Evolutionary conservation across 495 filamentous ascomycete species (phyloP).

Genomic region (Aspergillus sclerotiicarbonarius): DNA sequence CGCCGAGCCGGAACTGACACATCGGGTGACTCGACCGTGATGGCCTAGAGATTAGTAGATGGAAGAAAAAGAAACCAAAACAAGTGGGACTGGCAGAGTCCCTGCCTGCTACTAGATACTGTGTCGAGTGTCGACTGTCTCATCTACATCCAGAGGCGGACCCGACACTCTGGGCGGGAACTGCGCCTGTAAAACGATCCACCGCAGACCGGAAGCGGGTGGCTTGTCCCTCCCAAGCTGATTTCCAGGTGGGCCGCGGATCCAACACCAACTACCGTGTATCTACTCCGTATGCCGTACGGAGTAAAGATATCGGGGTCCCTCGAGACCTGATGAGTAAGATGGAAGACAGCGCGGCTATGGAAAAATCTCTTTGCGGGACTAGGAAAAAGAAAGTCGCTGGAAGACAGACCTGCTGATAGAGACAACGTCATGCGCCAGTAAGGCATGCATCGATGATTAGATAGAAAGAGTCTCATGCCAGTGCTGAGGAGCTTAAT

Average conservation of each 20-base stretch:
- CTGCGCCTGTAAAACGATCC: slow-evolving; percentile 6
- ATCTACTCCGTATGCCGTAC: not conserved
- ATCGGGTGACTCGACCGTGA: not conserved
- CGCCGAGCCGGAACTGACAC: not conserved
- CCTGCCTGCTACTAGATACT: no score
- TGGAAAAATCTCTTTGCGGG: not conserved
- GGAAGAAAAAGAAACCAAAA: not conserved
- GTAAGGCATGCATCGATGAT: not conserved
- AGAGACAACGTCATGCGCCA: not conserved
- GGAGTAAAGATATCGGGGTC: not conserved
- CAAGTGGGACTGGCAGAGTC: no score
- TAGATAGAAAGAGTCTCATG: not conserved
- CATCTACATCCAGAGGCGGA: not conserved
- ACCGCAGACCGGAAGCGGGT: slow-evolving; percentile 3
- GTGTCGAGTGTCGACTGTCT: no score
- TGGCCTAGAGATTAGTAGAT: not conserved
- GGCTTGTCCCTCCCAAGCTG: slow-evolving; percentile 4
- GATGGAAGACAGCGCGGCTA: not conserved
- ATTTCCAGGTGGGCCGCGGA: not conserved
- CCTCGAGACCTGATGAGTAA: not conserved
- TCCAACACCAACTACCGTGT: not conserved
- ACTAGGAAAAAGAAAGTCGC: not conserved
- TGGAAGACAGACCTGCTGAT: not conserved
- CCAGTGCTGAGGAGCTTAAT: not conserved
- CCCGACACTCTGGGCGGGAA: slow-evolving; percentile 7